Base-by-base conservation (phyloP, 495 filamentous ascomycete species). In the Hypoxylon fragiforme region DNA sequence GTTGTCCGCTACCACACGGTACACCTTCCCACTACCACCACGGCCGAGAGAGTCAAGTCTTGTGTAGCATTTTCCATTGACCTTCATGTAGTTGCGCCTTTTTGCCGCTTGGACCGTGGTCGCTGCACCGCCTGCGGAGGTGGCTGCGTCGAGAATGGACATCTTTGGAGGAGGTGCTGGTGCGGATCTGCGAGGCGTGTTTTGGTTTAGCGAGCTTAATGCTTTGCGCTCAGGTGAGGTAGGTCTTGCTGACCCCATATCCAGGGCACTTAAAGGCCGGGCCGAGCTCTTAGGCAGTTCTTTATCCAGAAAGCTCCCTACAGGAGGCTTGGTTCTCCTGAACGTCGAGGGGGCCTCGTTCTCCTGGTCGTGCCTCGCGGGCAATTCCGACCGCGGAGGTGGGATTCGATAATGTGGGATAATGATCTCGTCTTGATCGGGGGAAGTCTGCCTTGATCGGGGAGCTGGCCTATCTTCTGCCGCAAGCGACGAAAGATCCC, bases 1-100 rank as follows among this genome's bases (percentile, higher is more conserved):
- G 66, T 94, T 97, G 63, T 97, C 95, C 0, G 94, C 92, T 80
- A 96, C 95, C 5, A 98, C 94, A 34, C 92, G 88, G 66, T 96
- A 98, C 1, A 98, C 94, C 58, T 92, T 88, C 22, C 88, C 88
- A 53, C 89, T 96, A 16, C 94, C 94, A 48, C 94, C 94, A 34
- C 90, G 85, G 2, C 95, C 94, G 45, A 98, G 87, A 47, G 85
- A 88, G 65, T 95, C 92, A 45, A 97, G 79, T 16, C 90, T 82
- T 12, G 88, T 91, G 65, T 95, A 98, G 14, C 82, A 82, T 65
- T 94, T 95, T 65, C 90, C 89, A 65, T 98, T 98, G 43, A 98
- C 88, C 7, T 85, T 81, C 12, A 97, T 81, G 49, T 88, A 81
- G 26, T 86, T 87, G 38, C 89, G 83, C 55, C 89, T 90, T 70